These are phyloP conservation scores for Pythium grandisporangium DNA, from an alignment of 352 stramenopile genomes.

Conservation along the genomic window DNA sequence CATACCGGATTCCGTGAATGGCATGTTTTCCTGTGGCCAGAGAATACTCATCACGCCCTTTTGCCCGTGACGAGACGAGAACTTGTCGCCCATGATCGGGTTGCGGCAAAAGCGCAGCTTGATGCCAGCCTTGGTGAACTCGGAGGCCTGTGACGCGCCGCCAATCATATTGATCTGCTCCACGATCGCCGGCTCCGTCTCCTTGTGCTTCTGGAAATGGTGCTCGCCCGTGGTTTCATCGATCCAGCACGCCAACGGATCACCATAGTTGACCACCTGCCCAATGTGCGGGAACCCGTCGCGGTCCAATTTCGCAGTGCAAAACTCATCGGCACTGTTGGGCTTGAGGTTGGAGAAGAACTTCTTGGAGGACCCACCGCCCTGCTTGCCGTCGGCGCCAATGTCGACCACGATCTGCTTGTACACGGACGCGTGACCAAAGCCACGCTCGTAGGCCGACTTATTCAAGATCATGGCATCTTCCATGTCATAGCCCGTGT, in stretches of 20 bases:
- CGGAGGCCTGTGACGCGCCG: slow-evolving; percentile 47
- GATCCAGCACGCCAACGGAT: slow-evolving; percentile 95
- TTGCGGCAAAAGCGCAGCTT: slow-evolving; percentile 98
- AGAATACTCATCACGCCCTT: slow-evolving; percentile 99
- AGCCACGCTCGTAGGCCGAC: slow-evolving; percentile 96
- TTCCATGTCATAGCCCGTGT: slow-evolving; percentile 97
- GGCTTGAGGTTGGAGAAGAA: slow-evolving; percentile 91
- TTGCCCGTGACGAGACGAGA: slow-evolving; percentile 98
- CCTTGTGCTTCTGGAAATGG: slow-evolving; percentile 96
- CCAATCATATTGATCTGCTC: slow-evolving; percentile 91
- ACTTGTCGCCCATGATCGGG: slow-evolving; percentile 99
- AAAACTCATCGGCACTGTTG: slow-evolving; percentile 50
- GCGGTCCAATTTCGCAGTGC: slow-evolving; percentile 83
- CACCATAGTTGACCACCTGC: slow-evolving; percentile 90
- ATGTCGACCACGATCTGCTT: slow-evolving; percentile 97
- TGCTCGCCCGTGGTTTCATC: slow-evolving; percentile 91
- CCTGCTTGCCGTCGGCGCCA: slow-evolving; percentile 51
- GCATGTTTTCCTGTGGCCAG: slow-evolving; percentile 99
- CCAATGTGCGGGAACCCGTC: slow-evolving; percentile 97
- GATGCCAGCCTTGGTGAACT: slow-evolving; percentile 88
- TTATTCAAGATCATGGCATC: slow-evolving; percentile 99
- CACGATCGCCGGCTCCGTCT: slow-evolving; percentile 96
- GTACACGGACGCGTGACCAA: slow-evolving; percentile 97
- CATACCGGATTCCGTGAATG: slow-evolving; percentile 98
- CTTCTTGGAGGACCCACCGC: slow-evolving; percentile 66